Evolutionary conservation across 1,139 yeast species (phyloP), one percentile per base, ranked within the genome.

Genomic region (Sugiyamaella novakii): DNA sequence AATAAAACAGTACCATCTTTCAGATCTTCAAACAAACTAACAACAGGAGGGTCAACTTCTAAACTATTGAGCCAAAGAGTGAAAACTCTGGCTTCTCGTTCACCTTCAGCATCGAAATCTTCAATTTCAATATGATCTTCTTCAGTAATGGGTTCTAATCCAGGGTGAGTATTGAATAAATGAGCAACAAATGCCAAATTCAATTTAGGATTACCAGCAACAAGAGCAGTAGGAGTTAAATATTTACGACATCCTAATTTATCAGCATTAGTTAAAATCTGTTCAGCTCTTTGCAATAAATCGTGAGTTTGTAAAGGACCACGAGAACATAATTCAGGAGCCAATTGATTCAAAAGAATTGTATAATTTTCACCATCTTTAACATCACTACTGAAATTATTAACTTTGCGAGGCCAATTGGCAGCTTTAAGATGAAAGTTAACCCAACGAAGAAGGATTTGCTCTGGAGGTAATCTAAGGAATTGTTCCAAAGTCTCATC

Each of bases 61-160:
- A 92, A 78, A 1, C 97, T 88, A 70, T 92, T 92, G 65, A 92
- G 80, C 98, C 98, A 92, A 61, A 92, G 75, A 10, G 98, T 94
- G 71, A 92, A 92, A 3, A 92, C 99, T 67, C 99, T 82, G 1
- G 98, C 98, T 73, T 92, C 99, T 73, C 98, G 85, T 73, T 92
- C 99, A 55, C 99, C 99, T 72, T 94, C 98, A 14, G 98, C 98
- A 67, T 92, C 99, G 63, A 94, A 92, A 59, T 89, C 98, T 64
- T 81, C 86, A 43, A 73, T 67, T 67, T 85, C 92, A 60, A 91
- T 87, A 62, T 83, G 84, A 67, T 92, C 98, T 53, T 77, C 80
- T 69, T 92, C 98, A 64, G 88, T 95, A 58, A 92, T 80, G 54
- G 98, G 98, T 55, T 89, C 98, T 61, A 92, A 78, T 46, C 98